phyloP scores from a whole-genome alignment of 108 stramenopile species.

The Fragilaria radians region DNA sequence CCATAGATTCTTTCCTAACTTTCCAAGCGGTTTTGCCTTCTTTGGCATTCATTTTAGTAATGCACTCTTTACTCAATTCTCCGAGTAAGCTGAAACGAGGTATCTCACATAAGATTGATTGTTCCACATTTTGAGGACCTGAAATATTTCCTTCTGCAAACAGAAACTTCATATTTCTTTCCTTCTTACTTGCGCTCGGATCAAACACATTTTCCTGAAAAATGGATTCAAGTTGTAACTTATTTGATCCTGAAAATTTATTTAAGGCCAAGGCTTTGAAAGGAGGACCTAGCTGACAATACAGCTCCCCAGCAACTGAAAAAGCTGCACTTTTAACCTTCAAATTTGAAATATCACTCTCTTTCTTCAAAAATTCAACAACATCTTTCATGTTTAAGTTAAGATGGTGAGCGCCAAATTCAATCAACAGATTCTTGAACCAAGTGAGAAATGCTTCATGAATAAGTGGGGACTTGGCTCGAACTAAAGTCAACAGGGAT shows the following conservation, averaged over 20 bases:
- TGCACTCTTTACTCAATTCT: conserved; percentile 37
- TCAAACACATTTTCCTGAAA: conserved; percentile 42
- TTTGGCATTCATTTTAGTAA: conserved; percentile 46
- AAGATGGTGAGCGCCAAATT: conserved; percentile 68
- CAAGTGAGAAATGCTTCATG: conserved; percentile 66
- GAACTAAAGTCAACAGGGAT: conserved; percentile 23
- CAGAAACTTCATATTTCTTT: conserved; percentile 38
- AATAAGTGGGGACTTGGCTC: conserved; percentile 56
- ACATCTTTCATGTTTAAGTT: background rate
- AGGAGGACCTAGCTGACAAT: conserved; percentile 65
- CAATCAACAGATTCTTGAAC: conserved; percentile 41
- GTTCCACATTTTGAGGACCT: background rate
- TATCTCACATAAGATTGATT: conserved; percentile 21
- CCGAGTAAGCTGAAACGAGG: conserved; percentile 50
- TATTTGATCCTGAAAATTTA: conserved; percentile 18
- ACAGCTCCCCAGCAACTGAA: conserved; percentile 45
- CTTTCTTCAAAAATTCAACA: conserved; percentile 14
- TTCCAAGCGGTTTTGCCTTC: conserved; percentile 87
- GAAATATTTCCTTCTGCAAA: background rate
- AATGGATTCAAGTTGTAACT: conserved; percentile 36
- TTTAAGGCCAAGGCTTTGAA: conserved; percentile 51
- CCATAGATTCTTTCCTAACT: conserved; percentile 70
- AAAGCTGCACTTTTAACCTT: conserved; percentile 70
- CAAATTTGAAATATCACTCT: conserved; percentile 46
- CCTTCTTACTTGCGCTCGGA: conserved; percentile 11